Conservation (phyloP, 805 yeast genomes). For the Candida odintsovae region DNA sequence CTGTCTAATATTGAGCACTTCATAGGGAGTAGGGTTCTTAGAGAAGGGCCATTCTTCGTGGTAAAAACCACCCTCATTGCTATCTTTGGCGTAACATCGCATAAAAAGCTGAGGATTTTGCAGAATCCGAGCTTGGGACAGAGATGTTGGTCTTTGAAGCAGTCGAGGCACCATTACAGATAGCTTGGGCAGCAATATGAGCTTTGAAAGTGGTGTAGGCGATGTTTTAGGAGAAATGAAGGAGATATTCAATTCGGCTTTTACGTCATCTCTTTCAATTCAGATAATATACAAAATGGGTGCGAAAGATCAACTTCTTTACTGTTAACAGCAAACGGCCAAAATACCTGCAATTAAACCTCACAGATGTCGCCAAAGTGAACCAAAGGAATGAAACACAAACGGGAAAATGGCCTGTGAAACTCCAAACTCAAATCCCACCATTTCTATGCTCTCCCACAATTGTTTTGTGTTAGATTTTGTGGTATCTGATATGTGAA, state of each 20-base stretch:
- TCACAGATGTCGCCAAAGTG: too few species aligned
- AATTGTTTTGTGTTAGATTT: neutral
- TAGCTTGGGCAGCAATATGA: neutral
- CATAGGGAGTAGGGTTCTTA: constrained; percentile 61
- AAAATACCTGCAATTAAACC: too few species aligned
- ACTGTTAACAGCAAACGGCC: too few species aligned
- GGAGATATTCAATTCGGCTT: neutral
- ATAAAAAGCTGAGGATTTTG: neutral
- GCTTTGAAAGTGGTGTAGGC: neutral
- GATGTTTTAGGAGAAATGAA: neutral
- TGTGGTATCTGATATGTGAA: neutral
- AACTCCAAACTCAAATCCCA: neutral
- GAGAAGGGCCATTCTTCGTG: constrained; percentile 51
- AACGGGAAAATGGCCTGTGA: neutral
- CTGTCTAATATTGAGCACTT: constrained; percentile 45
- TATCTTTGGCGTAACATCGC: neutral
- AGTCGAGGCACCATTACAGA: neutral
- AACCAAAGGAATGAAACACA: neutral
- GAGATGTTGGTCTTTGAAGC: neutral
- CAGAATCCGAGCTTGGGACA: neutral
- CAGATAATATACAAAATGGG: too few species aligned
- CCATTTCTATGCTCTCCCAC: neutral
- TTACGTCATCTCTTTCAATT: too few species aligned
- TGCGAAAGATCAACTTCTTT: neutral
- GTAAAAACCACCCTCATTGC: constrained; percentile 1